A percentile compares a stretch with the other conserved stretches of the same genome.
phyloP scores from a whole-genome alignment of 2,329 filamentous ascomycete species.

The Coniosporium tulheliwenetii region DNA sequence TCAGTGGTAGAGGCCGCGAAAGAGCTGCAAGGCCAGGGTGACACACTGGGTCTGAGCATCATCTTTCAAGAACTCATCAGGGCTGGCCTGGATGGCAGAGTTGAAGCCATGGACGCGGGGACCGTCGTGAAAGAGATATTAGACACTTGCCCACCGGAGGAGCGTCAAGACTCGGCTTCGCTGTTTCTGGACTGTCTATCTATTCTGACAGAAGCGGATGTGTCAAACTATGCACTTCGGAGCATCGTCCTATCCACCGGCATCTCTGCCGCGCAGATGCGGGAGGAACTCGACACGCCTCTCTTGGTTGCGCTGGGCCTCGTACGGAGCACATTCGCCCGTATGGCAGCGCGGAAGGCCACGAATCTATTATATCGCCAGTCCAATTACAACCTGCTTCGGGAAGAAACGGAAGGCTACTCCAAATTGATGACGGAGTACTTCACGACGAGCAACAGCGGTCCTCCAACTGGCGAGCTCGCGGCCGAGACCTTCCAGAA shows the following conservation, averaged over 20 bases:
- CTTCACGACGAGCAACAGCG: conserved; percentile 69
- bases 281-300: conserved; percentile 66
- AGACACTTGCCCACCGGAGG: conserved; percentile 33
- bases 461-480: conserved; percentile 56
- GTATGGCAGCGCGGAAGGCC: conserved; percentile 72
- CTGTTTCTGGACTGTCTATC: conserved; percentile 75
- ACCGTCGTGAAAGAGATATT: conserved; percentile 59
- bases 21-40: conserved; percentile 49
- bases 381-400: conserved; percentile 87
- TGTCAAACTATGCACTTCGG: conserved; percentile 40
- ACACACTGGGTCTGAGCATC: conserved; percentile 50
- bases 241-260: conserved; percentile 57
- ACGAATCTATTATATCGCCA: conserved; percentile 91
- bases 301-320: conserved; percentile 63
- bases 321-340: conserved; percentile 70
- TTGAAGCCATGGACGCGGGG: conserved; percentile 56
- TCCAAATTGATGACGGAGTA: conserved; percentile 92
- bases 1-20: conserved; percentile 50
- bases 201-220: conserved; percentile 59
- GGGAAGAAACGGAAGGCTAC: conserved; percentile 93
- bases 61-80: conserved; percentile 78
- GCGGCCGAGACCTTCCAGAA: conserved; percentile 79
- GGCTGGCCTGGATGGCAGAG: conserved; percentile 52
- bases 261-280: conserved; percentile 57
- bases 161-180: conserved; percentile 33